Base-by-base conservation (phyloP, 495 filamentous ascomycete genomes). In the Podospora fimiseda region DNA sequence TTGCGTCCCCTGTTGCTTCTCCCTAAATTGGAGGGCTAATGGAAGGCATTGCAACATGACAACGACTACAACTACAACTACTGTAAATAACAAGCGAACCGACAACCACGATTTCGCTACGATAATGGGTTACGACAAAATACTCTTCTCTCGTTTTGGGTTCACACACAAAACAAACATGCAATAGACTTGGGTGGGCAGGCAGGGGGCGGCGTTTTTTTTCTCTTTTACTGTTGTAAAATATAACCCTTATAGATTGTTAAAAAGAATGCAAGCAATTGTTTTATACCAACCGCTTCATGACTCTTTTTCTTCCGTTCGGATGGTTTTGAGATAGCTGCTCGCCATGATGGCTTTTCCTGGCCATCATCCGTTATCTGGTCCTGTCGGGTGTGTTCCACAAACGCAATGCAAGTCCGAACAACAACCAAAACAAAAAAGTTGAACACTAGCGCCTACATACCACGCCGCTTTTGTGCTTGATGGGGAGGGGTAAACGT, bases 191-290 rank as follows among this genome's bases (percentile, higher is more conserved):
- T 42, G 33, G 33, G 51, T 3, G 7, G 9, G 9, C 6, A 9
- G n/a, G 11, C 27, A 33, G 27, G 6, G 27, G 18, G 7, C 8
- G 42, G 42, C 11, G 42, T 44, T 44, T 23, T 33, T 33, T 33
- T 33, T 33, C 11, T 41, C 5, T 41, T 41, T 41, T n/a, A 9
- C 13, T 14, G 8, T 41, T 5, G 39, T 4, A n/a, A 41, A 6
- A 9, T n/a, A 41, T 49, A 6, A 16, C 14, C 18, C 9, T 51
- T 42, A 46, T 24, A 37, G 2, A 9, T 40, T 27, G 52, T 55
- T 55, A 56, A 50, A 62, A 44, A 58, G 62, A 61, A 53, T 58
- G 59, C 62, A 64, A 64, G 62, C 62, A 64, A 64, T 64, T 64
- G 62, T 60, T n/a, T n/a, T 41, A 50, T 48, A n/a, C n/a, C 22